Base-by-base conservation (phyloP, 179 eudicot species). In the Vitellaria paradoxa region DNA sequence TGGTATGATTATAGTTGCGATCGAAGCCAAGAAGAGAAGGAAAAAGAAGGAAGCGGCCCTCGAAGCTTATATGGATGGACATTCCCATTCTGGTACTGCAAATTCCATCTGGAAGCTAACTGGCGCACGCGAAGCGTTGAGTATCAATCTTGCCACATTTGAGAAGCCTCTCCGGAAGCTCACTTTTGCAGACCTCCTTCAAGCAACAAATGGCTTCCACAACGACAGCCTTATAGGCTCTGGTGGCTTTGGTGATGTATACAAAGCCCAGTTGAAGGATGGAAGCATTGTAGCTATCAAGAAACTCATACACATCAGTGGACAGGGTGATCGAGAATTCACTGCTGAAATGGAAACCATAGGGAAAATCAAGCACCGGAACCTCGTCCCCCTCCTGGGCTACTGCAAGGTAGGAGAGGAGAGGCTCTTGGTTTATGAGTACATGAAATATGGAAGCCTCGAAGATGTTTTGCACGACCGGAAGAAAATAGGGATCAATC, bases 331-430 rank as follows among this genome's bases (percentile, higher is more conserved):
- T 47, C 75, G 96, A 13, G 99, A 95, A 68, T 95, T 95, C 90
- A 93, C 84, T 0, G 97, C 98, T 0, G 99, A 95, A 76, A 95
- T 95, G 99, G 98, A 95, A 83, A 95, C 99, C 65, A 93, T 95
- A 6, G 99, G 99, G 57, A 95, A 90, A 79, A 88, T 95, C 82
- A 93, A 95, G 80, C 98, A 95, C 72, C 81, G 96, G 8, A 95
- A 95, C 82, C 97, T 95, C 0, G 99, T 95, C 1, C 96, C 99
- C 4, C 86, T 95, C 45, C 59, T 95, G 49, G 99, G 99, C 2
- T 95, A 90, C 81, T 95, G 99, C 84, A 95, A 90, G 66, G 99
- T 95, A 1, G 97, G 97, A 23, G 99, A 95, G 26, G 99, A 95
- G 49, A 78, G 99, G 75, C 80, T 95, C 9, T 72, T 95, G 61